Percentiles rank a stretch among this genome's conserved stretches.
Evolutionary conservation across 495 filamentous ascomycete genomes (phyloP).

Genomic region (Neurospora cerealis): DNA sequence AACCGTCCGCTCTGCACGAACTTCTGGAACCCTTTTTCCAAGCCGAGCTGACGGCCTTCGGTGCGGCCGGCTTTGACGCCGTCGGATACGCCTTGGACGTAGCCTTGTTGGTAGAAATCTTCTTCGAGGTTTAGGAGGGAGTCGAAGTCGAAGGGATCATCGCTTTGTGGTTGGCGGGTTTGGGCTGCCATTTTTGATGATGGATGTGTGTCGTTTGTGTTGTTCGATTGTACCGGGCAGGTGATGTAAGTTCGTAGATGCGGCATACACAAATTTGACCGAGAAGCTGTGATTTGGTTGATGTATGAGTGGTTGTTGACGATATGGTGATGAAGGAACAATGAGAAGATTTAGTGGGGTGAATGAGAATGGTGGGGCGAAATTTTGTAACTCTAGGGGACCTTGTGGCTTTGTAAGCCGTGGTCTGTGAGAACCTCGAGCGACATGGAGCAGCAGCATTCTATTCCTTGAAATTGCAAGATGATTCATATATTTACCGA

Average conservation of each 20-base stretch:
- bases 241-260: too few species aligned
- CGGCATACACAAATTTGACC: too few species aligned
- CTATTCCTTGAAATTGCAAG: too few species aligned
- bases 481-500: too few species aligned
- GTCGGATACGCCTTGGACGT: conserved; percentile 61
- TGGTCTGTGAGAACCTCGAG: not conserved
- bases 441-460: not conserved
- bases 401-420: not conserved
- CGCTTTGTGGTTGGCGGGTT: too few species aligned
- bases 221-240: too few species aligned
- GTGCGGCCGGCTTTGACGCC: conserved; percentile 69
- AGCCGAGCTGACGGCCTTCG: conserved; percentile 82
- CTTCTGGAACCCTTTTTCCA: conserved; percentile 91
- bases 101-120: conserved; percentile 78
- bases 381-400: not conserved
- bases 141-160: conserved; percentile 42
- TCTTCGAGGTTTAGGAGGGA: conserved; percentile 70
- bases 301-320: not conserved
- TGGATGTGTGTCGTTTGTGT: too few species aligned
- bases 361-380: not conserved
- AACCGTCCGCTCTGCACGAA: conserved; percentile 69
- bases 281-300: too few species aligned
- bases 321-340: not conserved
- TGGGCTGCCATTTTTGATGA: too few species aligned
- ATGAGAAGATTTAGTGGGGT: not conserved